Evolutionary conservation across 768 basidiomycete genomes (phyloP).

Genomic region (Psilocybe azurescens): DNA sequence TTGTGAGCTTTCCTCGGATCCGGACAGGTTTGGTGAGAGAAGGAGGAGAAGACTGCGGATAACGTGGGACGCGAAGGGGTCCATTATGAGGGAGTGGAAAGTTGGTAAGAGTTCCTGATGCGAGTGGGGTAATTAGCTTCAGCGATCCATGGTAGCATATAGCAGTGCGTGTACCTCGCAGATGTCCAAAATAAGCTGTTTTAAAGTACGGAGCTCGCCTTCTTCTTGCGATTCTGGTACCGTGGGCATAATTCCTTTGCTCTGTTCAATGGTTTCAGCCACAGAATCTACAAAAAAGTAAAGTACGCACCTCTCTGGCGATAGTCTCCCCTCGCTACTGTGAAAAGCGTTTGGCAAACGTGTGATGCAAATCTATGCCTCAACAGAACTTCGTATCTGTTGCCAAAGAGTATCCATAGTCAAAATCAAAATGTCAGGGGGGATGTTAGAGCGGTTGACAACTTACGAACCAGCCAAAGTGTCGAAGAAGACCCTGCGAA

Average conservation of each 20-base stretch:
- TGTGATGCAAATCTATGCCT: slow-evolving; percentile 94
- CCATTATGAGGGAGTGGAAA: slow-evolving; percentile 71
- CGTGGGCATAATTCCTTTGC: slow-evolving; percentile 56
- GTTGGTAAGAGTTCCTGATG: slow-evolving; percentile 72
- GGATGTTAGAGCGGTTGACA: neutral
- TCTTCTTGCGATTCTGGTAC: slow-evolving; percentile 50
- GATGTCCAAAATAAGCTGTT: slow-evolving; percentile 64
- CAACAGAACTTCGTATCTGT: slow-evolving; percentile 65
- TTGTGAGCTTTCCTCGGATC: slow-evolving; percentile 39
- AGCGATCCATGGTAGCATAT: slow-evolving; percentile 6
- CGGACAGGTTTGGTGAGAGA: slow-evolving; percentile 65
- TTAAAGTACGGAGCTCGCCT: slow-evolving; percentile 73
- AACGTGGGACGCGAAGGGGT: slow-evolving; percentile 92
- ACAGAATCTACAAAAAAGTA: neutral
- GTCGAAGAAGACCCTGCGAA: slow-evolving; percentile 90
- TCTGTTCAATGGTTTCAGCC: slow-evolving; percentile 37
- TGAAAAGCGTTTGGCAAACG: slow-evolving; percentile 90
- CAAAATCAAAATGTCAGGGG: neutral
- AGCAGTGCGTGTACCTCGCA: slow-evolving; percentile 58
- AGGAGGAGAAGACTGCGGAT: slow-evolving; percentile 80
- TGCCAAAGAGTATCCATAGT: neutral
- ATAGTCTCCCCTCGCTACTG: slow-evolving; percentile 65
- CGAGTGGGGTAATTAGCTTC: neutral
- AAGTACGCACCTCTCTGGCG: slow-evolving; percentile 61
- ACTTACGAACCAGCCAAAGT: slow-evolving; percentile 88